phyloP scores from a whole-genome alignment of 108 stramenopile species.

The Asterionellopsis glacialis region DNA sequence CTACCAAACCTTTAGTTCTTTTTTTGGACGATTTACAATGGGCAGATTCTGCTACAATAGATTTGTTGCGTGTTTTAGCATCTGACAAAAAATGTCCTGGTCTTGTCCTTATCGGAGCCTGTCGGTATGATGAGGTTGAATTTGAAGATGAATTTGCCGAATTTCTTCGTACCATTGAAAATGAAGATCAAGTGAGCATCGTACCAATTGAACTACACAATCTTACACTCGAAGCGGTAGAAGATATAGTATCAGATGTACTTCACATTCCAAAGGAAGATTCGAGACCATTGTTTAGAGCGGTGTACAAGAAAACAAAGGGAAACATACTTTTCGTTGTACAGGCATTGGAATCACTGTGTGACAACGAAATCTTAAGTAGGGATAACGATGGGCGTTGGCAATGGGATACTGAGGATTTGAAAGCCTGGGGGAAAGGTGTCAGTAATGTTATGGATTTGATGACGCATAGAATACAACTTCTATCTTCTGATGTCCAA shows the following conservation, averaged over 20 bases:
- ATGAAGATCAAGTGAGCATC: conserved; percentile 1
- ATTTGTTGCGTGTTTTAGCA: conserved; percentile 1
- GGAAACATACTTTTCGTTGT: conserved; percentile 8
- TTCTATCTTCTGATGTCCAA: conserved; percentile 1
- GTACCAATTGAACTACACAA: conserved; percentile 2
- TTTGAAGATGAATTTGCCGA: conserved; percentile 10
- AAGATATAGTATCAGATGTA: background rate
- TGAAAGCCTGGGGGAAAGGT: too few relatives aligned
- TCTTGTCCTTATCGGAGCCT: conserved; percentile 21
- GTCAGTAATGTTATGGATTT: too few relatives aligned
- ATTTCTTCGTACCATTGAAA: conserved; percentile 17
- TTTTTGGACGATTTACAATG: conserved; percentile 43
- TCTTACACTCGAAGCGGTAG: background rate
- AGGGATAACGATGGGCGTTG: too few relatives aligned
- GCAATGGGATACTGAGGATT: too few relatives aligned
- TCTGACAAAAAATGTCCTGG: conserved; percentile 1
- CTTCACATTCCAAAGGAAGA: background rate
- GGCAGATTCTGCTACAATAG: conserved; percentile 22
- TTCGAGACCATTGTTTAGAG: background rate
- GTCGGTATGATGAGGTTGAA: conserved; percentile 17
- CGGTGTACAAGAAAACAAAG: conserved; percentile 1
- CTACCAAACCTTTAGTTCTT: conserved; percentile 7
- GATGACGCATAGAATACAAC: too few relatives aligned
- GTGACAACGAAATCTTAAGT: background rate
- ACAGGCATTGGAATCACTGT: conserved; percentile 11